Conservation (phyloP, 345 rosid genomes). For the Passiflora organensis region DNA sequence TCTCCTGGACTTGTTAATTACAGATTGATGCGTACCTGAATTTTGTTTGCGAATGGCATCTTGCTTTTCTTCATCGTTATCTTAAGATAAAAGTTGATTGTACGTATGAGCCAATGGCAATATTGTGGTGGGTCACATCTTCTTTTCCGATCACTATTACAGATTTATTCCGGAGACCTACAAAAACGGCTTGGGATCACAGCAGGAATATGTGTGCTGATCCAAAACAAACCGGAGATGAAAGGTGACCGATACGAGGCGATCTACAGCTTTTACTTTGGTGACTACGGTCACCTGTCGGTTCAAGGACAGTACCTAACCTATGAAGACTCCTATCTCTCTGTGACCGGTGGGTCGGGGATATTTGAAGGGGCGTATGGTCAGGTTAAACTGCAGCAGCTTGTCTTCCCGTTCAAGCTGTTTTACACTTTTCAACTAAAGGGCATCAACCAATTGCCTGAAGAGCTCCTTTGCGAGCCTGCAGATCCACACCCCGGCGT, state of each 20-base stretch:
- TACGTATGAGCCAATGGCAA: too few species aligned
- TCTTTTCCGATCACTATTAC: neutral
- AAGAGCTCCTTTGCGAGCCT: conserved; percentile 40
- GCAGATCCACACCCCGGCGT: conserved; percentile 45
- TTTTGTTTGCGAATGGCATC: too few species aligned
- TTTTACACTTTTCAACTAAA: conserved; percentile 54
- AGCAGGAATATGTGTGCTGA: conserved; percentile 68
- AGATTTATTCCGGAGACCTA: conserved; percentile 74
- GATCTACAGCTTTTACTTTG: conserved; percentile 70
- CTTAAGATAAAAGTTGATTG: too few species aligned
- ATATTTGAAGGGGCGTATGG: conserved; percentile 63
- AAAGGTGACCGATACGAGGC: conserved; percentile 86
- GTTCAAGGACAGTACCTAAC: conserved; percentile 68
- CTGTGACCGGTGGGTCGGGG: conserved; percentile 62
- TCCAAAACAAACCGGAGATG: conserved; percentile 65
- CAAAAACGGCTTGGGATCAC: conserved; percentile 75
- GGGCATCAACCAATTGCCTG: conserved; percentile 36
- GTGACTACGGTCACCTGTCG: conserved; percentile 62
- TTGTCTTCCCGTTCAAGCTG: conserved; percentile 50
- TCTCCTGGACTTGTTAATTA: too few species aligned
- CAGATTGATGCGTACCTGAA: too few species aligned
- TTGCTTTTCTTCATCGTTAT: too few species aligned
- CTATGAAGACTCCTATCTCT: conserved; percentile 53
- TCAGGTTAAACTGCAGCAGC: conserved; percentile 45
- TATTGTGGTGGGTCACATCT: neutral